These are phyloP conservation scores for Aspergillus sp. DNA, from an alignment of 2,329 filamentous ascomycete genomes.

Conservation along the genomic window DNA sequence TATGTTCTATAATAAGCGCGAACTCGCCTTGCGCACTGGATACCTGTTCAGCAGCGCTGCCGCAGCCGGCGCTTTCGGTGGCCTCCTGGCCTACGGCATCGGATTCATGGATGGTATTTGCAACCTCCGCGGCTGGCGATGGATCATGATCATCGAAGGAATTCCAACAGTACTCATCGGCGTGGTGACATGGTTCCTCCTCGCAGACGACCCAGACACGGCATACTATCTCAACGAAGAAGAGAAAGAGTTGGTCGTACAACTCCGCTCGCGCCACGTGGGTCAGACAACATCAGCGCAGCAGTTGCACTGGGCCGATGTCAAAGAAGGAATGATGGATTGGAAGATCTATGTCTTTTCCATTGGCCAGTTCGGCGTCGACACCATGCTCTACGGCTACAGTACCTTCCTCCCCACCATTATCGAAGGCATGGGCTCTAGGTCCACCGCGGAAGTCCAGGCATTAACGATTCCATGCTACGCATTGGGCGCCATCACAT, in stretches of 20 bases:
- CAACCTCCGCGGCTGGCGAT: conserved; percentile 61
- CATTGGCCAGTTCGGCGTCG: conserved; percentile 61
- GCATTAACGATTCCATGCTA: conserved; percentile 74
- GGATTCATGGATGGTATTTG: conserved; percentile 61
- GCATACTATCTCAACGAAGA: conserved; percentile 52
- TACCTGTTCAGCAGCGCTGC: conserved; percentile 61
- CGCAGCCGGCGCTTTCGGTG: conserved; percentile 63
- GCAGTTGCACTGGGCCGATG: conserved; percentile 54
- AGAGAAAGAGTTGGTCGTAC: conserved; percentile 52
- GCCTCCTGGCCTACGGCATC: conserved; percentile 65
- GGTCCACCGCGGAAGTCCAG: conserved; percentile 59
- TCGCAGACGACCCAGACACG: conserved; percentile 60
- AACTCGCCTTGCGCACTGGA: conserved; percentile 63
- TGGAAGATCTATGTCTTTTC: conserved; percentile 70
- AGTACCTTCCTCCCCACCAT: conserved; percentile 73
- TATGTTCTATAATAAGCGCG: conserved; percentile 66
- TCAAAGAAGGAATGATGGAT: conserved; percentile 59
- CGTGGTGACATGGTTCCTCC: conserved; percentile 47
- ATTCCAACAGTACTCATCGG: conserved; percentile 50
- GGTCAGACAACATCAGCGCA: conserved; percentile 43
- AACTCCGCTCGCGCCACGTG: conserved; percentile 44
- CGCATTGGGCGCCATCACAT: conserved; percentile 60
- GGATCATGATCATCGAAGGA: conserved; percentile 57
- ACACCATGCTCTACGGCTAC: conserved; percentile 72
- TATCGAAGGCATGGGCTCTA: conserved; percentile 59